Evolutionary conservation across 768 basidiomycete genomes (phyloP).

Genomic region (Mycena polygramma): DNA sequence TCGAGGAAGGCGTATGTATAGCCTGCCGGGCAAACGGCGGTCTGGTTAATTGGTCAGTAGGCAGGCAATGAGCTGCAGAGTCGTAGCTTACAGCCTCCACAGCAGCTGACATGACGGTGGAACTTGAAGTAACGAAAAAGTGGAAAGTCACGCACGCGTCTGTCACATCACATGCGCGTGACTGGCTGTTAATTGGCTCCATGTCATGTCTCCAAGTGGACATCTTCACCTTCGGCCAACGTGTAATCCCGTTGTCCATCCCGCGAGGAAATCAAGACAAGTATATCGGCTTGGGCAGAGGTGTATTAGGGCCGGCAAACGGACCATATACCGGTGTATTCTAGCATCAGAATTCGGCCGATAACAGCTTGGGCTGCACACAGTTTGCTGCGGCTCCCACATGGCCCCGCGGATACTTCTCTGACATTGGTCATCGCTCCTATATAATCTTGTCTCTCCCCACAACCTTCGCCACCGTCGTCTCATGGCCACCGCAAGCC

Average conservation of each 20-base stretch:
- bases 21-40: constrained; percentile 44
- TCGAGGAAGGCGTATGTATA: constrained; percentile 48
- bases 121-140: no score
- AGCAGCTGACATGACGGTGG: not conserved
- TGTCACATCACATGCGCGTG: no score
- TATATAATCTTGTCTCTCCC: constrained; percentile 9
- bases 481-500: constrained; percentile 67
- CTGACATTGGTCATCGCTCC: constrained; percentile 17
- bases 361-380: not conserved
- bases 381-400: constrained; percentile 2
- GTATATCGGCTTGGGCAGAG: no score
- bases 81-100: not conserved
- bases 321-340: not conserved
- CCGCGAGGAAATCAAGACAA: no score
- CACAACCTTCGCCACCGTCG: constrained; percentile 1
- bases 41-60: not conserved
- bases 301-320: no score
- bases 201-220: no score
- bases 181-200: no score
- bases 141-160: no score
- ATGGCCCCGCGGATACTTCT: constrained; percentile 1
- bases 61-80: not conserved
- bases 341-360: not conserved
- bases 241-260: no score
- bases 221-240: no score